Evolutionary conservation across 352 stramenopile genomes (phyloP).

Genomic region (Globisporangium megalacanthum): DNA sequence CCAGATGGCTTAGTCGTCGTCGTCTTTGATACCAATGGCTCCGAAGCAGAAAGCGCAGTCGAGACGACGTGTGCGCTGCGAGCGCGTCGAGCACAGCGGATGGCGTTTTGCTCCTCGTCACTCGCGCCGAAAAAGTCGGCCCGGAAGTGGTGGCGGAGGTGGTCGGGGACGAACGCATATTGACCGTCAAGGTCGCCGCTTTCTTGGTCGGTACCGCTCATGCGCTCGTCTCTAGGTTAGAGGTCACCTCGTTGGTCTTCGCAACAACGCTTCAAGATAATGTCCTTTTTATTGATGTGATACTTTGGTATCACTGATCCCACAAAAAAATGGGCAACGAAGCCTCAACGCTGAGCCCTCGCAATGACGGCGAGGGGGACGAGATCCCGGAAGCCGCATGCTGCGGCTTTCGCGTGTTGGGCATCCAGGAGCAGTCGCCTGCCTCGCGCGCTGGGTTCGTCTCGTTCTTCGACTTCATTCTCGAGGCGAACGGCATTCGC

Average conservation of each 20-base stretch:
- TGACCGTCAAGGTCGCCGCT: constrained; percentile 6
- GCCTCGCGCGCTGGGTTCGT: constrained; percentile 91
- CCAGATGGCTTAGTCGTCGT: not conserved
- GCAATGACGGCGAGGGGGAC: constrained; percentile 9
- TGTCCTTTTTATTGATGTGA: too few relatives aligned
- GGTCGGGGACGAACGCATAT: constrained; percentile 36
- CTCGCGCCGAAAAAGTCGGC: constrained; percentile 10
- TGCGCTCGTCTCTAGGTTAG: too few relatives aligned
- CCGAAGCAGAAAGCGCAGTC: constrained; percentile 9
- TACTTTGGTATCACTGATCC: not conserved
- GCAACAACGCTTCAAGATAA: too few relatives aligned
- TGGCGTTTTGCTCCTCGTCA: constrained; percentile 11
- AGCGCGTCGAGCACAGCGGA: constrained; percentile 33
- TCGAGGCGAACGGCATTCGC: constrained; percentile 90
- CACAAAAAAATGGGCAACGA: constrained; percentile 3
- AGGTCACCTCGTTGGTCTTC: too few relatives aligned
- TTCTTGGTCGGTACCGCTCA: not conserved
- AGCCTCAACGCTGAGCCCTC: constrained; percentile 1
- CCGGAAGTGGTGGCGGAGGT: constrained; percentile 54
- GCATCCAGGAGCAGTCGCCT: constrained; percentile 94
- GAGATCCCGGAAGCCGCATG: constrained; percentile 46
- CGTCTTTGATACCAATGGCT: not conserved
- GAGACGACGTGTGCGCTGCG: constrained; percentile 52
- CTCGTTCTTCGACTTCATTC: constrained; percentile 98
- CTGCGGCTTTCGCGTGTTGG: constrained; percentile 93